Percentiles rank a stretch among this genome's conserved stretches.
These are phyloP conservation scores for Cymbidium sinense DNA, from an alignment of 106 monocot genomes.

Conservation along the genomic window DNA sequence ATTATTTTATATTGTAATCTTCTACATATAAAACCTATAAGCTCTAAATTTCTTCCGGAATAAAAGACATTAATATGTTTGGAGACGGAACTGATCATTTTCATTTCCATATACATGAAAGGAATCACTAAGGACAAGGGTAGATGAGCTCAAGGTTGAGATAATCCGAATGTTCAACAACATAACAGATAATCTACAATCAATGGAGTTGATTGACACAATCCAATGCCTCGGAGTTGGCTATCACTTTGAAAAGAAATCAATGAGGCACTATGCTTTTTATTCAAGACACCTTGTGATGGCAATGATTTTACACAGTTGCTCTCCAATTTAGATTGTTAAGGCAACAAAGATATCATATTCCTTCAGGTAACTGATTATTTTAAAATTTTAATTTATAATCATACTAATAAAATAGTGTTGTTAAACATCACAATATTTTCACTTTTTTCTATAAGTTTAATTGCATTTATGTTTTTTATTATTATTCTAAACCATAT, in stretches of 20 bases:
- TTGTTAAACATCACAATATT: no score
- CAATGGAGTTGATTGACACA: not conserved
- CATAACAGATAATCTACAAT: not conserved
- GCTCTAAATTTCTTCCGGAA: no score
- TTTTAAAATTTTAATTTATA: no score
- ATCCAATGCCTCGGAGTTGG: not conserved
- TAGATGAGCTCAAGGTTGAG: not conserved
- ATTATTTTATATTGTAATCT: no score
- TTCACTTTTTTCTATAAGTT: not conserved
- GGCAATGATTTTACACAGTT: not conserved
- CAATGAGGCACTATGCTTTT: not conserved
- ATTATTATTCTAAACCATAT: no score
- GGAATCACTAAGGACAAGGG: not conserved
- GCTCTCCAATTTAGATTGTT: not conserved
- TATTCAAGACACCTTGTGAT: not conserved
- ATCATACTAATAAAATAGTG: no score
- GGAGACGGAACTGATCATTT: not conserved
- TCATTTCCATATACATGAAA: not conserved
- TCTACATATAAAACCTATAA: no score
- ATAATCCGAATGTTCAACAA: not conserved
- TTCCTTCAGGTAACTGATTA: not conserved
- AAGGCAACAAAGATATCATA: not conserved
- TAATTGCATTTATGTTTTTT: no score
- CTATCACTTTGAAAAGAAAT: constrained; percentile 6
- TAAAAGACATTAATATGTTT: no score